Percentiles rank a stretch among this genome's conserved stretches.
Conservation (phyloP, 345 rosid species). For the Melaleuca quinquenervia region DNA sequence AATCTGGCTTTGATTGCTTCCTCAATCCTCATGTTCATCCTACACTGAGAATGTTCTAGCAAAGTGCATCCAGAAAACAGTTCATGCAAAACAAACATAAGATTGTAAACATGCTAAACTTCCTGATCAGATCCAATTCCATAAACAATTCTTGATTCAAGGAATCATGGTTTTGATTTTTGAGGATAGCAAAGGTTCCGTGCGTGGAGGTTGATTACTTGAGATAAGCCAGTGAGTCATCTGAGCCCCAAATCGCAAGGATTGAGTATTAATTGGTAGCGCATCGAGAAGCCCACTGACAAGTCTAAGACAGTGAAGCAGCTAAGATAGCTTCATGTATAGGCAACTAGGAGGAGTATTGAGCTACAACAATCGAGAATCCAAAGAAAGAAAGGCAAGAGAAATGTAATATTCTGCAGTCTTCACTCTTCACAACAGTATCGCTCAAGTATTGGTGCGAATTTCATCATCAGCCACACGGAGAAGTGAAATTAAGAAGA, state of each 20-base stretch:
- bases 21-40: neutral
- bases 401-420: neutral
- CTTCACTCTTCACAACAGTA: neutral
- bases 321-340: neutral
- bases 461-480: neutral
- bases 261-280: neutral
- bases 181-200: neutral
- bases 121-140: neutral
- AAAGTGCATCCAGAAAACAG: neutral
- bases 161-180: neutral
- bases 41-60: neutral
- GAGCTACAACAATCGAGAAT: neutral
- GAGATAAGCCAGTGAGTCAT: neutral
- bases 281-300: neutral
- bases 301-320: neutral
- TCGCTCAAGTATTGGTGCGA: neutral
- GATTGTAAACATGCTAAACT: neutral
- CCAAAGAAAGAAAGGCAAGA: neutral
- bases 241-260: neutral
- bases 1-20: neutral
- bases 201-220: neutral
- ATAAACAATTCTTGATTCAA: neutral
- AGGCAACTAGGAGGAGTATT: neutral
- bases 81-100: neutral
- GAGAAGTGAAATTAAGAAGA: neutral